Base-by-base conservation (phyloP, 2,329 filamentous ascomycete species). In the Colletotrichum scovillei region DNA sequence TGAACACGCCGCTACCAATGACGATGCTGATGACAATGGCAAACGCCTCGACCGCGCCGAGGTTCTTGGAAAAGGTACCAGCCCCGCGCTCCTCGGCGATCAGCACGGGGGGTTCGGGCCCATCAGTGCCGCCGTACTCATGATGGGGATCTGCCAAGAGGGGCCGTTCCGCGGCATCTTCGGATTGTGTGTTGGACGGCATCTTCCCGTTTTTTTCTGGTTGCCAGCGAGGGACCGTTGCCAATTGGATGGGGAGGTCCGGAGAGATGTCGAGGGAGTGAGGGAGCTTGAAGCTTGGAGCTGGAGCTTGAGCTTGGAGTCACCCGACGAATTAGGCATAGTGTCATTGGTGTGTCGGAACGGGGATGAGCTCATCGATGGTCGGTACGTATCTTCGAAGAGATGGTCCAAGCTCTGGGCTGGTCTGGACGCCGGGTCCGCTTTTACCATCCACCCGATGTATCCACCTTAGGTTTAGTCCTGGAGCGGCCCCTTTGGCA, bases 1-100 rank as follows among this genome's bases (percentile, higher is more conserved):
- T 91, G 76, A 92, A 92, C 22, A 92, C 88, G 42, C 91, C 90
- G 65, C 88, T 90, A 8, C 91, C 91, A 60, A 92, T 91, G 67
- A 92, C 90, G 73, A 92, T 89, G 76, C 88, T 89, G 73, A 92
- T 87, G 53, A 92, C 84, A 59, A 92, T 89, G 26, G 88, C 88
- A 74, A 91, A 92, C 0, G 86, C 86, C 75, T 88, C 86, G 32
- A 84, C 69, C 11, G 86, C 79, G 30, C 85, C 86, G 5, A 88
- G 84, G 74, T 84, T 86, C n/a, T 83, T 81, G 53, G 78, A 82
- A 74, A 87, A 87, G 7, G 82, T 80, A 30, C 76, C 73, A 6
- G 68, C 56, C 14, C 56, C 71, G 56, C 74, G 57, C 22, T 73
- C 67, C 35, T 71, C 73, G 28, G 53, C 42, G 14, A 58, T 35